Evolutionary conservation across 345 rosid species (phyloP).

Genomic region (Citrus sinensis): DVS_A1.0 CM039163.1:42764501-42765000

Average conservation of each 20-base stretch:
- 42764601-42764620: slow-evolving; percentile 65
- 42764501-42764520: slow-evolving; percentile 47
- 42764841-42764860: not conserved
- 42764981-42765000: not conserved
- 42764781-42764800: not conserved
- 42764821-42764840: not conserved
- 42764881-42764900: not conserved
- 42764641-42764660: slow-evolving; percentile 51
- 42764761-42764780: not conserved
- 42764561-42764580: slow-evolving; percentile 39
- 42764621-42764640: slow-evolving; percentile 73
- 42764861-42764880: not conserved
- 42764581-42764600: slow-evolving; percentile 61
- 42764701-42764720: not conserved
- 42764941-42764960: not conserved
- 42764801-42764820: not conserved
- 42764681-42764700: not conserved
- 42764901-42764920: not conserved
- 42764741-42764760: not conserved
- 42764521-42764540: slow-evolving; percentile 26
- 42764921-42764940: not conserved
- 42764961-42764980: not conserved
- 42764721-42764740: not conserved
- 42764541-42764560: slow-evolving; percentile 27
- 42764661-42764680: slow-evolving; percentile 50